Evolutionary conservation across 495 filamentous ascomycete genomes (phyloP).

Genomic region (Cladorrhinum samala): DNA sequence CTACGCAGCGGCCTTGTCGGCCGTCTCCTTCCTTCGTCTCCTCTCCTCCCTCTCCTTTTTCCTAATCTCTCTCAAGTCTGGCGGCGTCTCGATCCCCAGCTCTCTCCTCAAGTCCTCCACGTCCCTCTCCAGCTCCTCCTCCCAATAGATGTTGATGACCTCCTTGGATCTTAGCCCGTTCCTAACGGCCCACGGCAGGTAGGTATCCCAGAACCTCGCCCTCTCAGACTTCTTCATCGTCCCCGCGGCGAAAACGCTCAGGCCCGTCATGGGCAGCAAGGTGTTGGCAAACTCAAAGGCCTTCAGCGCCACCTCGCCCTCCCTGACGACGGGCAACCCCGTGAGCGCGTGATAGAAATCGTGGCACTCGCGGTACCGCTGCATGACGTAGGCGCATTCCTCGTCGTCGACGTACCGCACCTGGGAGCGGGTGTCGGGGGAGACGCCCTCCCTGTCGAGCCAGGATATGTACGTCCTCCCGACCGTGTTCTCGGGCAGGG

Average conservation of each 20-base stretch:
- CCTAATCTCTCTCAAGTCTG: conserved; percentile 78
- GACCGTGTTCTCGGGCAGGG: conserved; percentile 65
- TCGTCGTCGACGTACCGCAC: conserved; percentile 90
- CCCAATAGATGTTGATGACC: conserved; percentile 97
- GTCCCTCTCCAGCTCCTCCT: conserved; percentile 84
- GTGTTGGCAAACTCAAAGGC: conserved; percentile 96
- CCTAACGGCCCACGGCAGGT: conserved; percentile 83
- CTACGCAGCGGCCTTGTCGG: conserved; percentile 14
- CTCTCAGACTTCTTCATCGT: conserved; percentile 73
- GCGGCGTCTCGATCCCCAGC: conserved; percentile 80
- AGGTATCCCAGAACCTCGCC: conserved; percentile 62
- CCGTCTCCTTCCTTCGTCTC: conserved; percentile 56
- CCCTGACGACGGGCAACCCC: conserved; percentile 81
- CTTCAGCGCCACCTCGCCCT: conserved; percentile 93
- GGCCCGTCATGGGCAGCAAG: conserved; percentile 86
- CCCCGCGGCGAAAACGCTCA: conserved; percentile 57
- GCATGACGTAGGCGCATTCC: conserved; percentile 97
- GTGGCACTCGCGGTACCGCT: conserved; percentile 94
- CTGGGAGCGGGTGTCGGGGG: conserved; percentile 73
- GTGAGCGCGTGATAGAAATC: conserved; percentile 98
- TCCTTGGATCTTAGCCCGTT: conserved; percentile 74
- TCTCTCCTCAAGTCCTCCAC: conserved; percentile 67
- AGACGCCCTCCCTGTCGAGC: conserved; percentile 88
- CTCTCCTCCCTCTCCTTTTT: conserved; percentile 60
- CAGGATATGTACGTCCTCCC: conserved; percentile 80